Evolutionary conservation across 495 filamentous ascomycete species (phyloP).

Genomic region (Hypoxylon fragiforme): DNA sequence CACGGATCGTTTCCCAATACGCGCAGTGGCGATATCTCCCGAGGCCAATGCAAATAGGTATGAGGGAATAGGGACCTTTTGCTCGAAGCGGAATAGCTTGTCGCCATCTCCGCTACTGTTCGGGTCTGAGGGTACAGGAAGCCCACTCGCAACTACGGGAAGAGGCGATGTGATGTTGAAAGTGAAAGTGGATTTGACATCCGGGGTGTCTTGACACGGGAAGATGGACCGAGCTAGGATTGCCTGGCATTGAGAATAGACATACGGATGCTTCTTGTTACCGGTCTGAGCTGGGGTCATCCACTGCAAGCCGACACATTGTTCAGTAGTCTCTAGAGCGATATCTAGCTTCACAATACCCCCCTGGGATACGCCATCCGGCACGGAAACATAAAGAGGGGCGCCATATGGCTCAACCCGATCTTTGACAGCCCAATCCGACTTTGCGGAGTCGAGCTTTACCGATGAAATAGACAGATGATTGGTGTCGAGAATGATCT

Average conservation of each 20-base stretch:
- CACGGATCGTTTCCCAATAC: constrained; percentile 80
- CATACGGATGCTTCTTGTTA: constrained; percentile 91
- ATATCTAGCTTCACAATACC: constrained; percentile 65
- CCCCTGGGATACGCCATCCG: constrained; percentile 62
- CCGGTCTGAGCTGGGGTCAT: constrained; percentile 86
- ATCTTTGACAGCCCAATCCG: constrained; percentile 70
- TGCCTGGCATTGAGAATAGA: constrained; percentile 97
- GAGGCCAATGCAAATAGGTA: constrained; percentile 93
- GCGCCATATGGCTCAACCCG: constrained; percentile 76
- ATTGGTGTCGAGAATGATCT: constrained; percentile 87
- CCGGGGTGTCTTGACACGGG: constrained; percentile 95
- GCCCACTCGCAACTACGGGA: constrained; percentile 84
- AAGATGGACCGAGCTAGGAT: constrained; percentile 92
- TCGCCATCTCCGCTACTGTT: constrained; percentile 51
- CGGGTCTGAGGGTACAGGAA: constrained; percentile 65
- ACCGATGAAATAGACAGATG: constrained; percentile 71
- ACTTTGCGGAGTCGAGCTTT: constrained; percentile 56
- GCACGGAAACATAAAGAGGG: constrained; percentile 72
- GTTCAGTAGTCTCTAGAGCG: constrained; percentile 68
- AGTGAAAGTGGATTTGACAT: constrained; percentile 86
- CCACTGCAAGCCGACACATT: constrained; percentile 94
- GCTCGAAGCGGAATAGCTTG: constrained; percentile 78
- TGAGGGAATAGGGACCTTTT: constrained; percentile 88
- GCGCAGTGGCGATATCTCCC: constrained; percentile 81
- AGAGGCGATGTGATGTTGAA: constrained; percentile 87